Conservation (phyloP, 2,329 filamentous ascomycete genomes). For the Fusarium brachygibbosum region DNA sequence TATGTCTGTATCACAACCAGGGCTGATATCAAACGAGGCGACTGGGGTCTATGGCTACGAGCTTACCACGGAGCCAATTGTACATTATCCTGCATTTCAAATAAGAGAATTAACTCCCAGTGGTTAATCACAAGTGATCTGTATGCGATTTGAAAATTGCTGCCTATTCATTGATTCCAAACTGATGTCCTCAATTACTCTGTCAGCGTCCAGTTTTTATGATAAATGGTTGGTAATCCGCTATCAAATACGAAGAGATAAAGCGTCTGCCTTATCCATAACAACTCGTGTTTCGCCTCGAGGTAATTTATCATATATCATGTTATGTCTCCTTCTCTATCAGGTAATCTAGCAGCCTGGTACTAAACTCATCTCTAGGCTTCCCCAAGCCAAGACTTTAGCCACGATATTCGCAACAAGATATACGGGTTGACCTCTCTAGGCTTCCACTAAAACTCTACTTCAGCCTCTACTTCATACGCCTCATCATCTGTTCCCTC, state of each 20-base stretch:
- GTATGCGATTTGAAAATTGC: no score
- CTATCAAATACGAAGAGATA: neutral
- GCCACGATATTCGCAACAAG: neutral
- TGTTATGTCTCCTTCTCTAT: neutral
- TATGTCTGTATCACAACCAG: conserved; percentile 10
- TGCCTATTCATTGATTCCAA: neutral
- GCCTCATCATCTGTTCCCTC: conserved; percentile 66
- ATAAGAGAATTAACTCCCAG: neutral
- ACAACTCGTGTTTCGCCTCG: neutral
- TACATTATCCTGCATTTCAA: neutral
- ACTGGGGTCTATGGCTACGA: neutral
- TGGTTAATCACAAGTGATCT: neutral
- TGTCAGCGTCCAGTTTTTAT: conserved; percentile 1
- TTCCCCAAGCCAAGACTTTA: neutral
- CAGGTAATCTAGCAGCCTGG: conserved; percentile 4
- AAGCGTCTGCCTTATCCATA: conserved; percentile 7
- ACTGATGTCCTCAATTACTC: neutral
- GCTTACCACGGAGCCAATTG: neutral
- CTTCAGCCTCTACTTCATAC: conserved; percentile 68
- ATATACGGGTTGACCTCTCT: neutral
- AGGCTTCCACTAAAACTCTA: conserved; percentile 54
- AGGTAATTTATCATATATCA: neutral
- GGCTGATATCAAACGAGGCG: conserved; percentile 8
- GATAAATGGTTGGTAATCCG: conserved; percentile 18
- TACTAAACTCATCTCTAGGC: neutral